Conservation (phyloP, 164 flowering plant genomes). For the Cinnamomum chago region DNA sequence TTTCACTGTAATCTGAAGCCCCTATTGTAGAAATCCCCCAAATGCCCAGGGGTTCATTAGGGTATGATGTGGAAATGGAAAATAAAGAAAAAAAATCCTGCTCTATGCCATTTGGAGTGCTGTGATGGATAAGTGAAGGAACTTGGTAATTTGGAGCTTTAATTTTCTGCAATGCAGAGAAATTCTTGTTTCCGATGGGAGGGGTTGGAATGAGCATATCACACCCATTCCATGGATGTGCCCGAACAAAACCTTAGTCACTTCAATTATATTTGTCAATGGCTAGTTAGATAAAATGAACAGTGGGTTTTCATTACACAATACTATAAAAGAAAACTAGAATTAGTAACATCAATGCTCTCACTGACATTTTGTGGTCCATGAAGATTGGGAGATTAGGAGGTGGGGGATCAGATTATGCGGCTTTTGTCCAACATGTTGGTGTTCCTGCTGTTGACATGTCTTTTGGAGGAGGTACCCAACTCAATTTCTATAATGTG, state of each 20-base stretch:
- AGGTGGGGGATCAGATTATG: slow-evolving; percentile 64
- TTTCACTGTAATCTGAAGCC: neutral
- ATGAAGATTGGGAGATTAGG: slow-evolving; percentile 51
- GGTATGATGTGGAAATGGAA: no score
- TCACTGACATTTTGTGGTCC: neutral
- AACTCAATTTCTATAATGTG: neutral
- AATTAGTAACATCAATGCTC: neutral
- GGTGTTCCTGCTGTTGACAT: slow-evolving; percentile 64
- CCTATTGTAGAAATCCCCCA: neutral
- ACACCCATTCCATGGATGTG: no score
- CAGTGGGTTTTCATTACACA: neutral
- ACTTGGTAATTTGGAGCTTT: no score
- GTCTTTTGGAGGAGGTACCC: slow-evolving; percentile 52
- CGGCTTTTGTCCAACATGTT: slow-evolving; percentile 69
- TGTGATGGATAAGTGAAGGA: no score
- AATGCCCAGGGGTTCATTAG: no score
- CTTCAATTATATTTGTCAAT: neutral
- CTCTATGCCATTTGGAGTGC: no score
- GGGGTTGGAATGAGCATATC: no score
- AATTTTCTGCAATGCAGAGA: no score
- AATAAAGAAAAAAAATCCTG: no score
- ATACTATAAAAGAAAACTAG: no score
- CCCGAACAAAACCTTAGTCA: no score
- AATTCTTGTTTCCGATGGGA: no score
- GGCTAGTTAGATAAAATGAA: neutral